Base-by-base conservation (phyloP, 192 early-diverging fungal species). In the Gryganskiella cystojenkinii region DNA sequence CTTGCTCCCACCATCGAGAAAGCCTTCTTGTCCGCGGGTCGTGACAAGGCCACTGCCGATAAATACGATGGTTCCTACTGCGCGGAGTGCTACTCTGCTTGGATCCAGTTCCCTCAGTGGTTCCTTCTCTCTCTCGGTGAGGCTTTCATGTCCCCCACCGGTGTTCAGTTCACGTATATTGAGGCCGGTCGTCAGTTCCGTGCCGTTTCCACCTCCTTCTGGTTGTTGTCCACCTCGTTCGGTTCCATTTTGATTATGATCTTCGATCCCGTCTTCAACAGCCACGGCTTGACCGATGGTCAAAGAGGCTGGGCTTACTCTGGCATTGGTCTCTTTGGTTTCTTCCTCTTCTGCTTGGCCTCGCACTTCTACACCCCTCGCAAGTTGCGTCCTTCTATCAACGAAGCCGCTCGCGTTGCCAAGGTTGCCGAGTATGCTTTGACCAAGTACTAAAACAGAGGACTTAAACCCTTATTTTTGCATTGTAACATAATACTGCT, bases 121-220 rank as follows among this genome's bases (percentile, higher is more conserved):
- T 83, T 90, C 65, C 0, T 89, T 44, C 81, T 90, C 37, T 85
- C 88, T 15, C 40, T 82, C 59, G 87, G 84, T 64, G 90, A 90
- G 74, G 71, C 80, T 33, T 53, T 91, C 9, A 81, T 89, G 61
- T 87, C 86, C 30, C 86, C 86, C 64, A 82, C 80, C 25, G 90
- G 89, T 60, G 80, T 89, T 62, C 87, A 91, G 79, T 87, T 91
- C 63, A 81, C 81, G 30, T 91, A 91, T 82, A 83, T 78, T 30
- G 83, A 91, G 64, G 83, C 90, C 52, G 90, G 90, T 71, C 85
- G 82, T 58, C 80, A 83, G 43, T 89, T 82, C 61, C 87, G 88
- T 59, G 82, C 89, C 24, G 79, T 80, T 22, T 85, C 81, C 20
- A 69, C 81, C 5, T 83, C 86, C 33, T 64, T 91, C 57, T 91